A percentile compares a stretch with the other conserved stretches of the same genome.
Conservation (phyloP, 305 asterid species). For the Plantago coronopus region DNA sequence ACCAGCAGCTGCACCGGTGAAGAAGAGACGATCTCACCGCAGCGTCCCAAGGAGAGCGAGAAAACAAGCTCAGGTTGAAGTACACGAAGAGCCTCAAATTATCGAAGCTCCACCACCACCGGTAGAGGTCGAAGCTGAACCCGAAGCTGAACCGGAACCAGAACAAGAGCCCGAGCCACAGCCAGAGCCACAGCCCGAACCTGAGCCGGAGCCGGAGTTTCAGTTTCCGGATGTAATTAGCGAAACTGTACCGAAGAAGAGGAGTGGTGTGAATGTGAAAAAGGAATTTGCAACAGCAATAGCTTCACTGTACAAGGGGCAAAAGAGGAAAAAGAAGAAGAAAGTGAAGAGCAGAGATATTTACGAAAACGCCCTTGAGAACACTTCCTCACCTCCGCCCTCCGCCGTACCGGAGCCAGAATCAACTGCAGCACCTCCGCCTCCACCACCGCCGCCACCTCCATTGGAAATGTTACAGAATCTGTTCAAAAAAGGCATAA, state of each 20-base stretch:
- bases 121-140: constrained; percentile 20
- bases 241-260: constrained; percentile 37
- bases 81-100: constrained; percentile 26
- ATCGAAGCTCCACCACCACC: constrained; percentile 26
- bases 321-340: constrained; percentile 50
- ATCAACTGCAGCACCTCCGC: constrained; percentile 35
- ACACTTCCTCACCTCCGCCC: constrained; percentile 43
- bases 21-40: constrained; percentile 48
- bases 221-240: constrained; percentile 26
- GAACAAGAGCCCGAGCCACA: constrained; percentile 13
- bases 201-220: constrained; percentile 13
- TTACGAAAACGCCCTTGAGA: constrained; percentile 38
- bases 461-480: constrained; percentile 56
- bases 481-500: constrained; percentile 56
- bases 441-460: constrained; percentile 53
- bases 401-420: constrained; percentile 25
- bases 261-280: constrained; percentile 39
- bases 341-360: constrained; percentile 40
- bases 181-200: constrained; percentile 23
- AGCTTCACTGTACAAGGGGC: constrained; percentile 52
- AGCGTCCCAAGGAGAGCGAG: constrained; percentile 42
- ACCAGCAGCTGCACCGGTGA: constrained; percentile 28
- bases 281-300: constrained; percentile 67
- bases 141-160: constrained; percentile 14
- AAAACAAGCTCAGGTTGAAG: constrained; percentile 29